Percentiles rank a stretch among this genome's conserved stretches.
These are phyloP conservation scores for Dendrobium officinale DNA, from an alignment of 106 monocot genomes.

Conservation along the genomic window DNA sequence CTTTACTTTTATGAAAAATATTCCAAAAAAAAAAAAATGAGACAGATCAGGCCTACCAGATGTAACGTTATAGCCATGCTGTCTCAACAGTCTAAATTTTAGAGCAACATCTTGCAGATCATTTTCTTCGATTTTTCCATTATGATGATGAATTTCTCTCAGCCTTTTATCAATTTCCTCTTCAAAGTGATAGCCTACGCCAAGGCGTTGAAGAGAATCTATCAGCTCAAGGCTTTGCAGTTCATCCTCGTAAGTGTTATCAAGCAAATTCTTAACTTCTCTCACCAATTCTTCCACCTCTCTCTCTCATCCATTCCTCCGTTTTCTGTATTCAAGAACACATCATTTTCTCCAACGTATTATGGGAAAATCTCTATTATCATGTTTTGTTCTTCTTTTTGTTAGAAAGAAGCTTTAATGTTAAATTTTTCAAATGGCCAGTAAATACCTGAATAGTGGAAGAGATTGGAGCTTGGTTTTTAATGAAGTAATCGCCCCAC, in stretches of 20 bases:
- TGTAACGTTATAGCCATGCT: background rate
- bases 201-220: constrained; percentile 2
- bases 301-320: background rate
- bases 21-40: too few relatives aligned
- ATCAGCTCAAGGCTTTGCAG: background rate
- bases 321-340: background rate
- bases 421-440: too few relatives aligned
- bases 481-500: background rate
- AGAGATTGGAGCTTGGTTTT: background rate
- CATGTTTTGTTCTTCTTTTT: background rate
- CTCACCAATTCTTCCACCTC: background rate
- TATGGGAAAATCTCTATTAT: background rate
- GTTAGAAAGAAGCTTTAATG: too few relatives aligned
- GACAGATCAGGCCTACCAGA: background rate
- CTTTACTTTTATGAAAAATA: too few relatives aligned
- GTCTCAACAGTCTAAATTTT: background rate
- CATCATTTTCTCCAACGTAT: background rate
- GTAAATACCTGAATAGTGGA: background rate
- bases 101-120: background rate
- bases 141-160: background rate
- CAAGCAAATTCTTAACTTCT: background rate
- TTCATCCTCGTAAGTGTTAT: background rate
- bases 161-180: background rate
- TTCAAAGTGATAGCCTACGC: background rate
- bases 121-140: background rate